Percentiles rank a stretch among this genome's conserved stretches.
These are phyloP conservation scores for Aspergillus panamensis DNA, from an alignment of 495 filamentous ascomycete species.

Conservation along the genomic window DNA sequence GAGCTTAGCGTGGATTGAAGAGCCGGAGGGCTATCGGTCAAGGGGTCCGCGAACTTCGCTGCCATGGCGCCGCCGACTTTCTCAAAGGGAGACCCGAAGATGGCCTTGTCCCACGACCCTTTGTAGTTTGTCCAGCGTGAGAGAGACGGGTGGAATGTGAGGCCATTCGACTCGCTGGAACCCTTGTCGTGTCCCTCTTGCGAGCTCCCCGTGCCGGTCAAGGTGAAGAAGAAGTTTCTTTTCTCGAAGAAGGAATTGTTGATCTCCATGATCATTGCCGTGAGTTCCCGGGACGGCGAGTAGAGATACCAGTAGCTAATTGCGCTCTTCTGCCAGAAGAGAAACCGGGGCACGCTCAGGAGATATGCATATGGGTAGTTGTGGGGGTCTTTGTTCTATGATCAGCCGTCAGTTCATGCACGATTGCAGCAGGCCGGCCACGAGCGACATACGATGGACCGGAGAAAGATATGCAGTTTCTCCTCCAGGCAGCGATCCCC, in stretches of 20 bases:
- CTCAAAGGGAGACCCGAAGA: conserved; percentile 23
- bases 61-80: conserved; percentile 15
- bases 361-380: not conserved
- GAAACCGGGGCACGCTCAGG: not conserved
- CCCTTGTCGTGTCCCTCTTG: too few species aligned
- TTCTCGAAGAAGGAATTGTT: conserved; percentile 4
- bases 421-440: too few species aligned
- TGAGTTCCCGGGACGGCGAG: not conserved
- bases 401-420: not conserved
- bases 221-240: not conserved
- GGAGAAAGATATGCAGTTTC: not conserved
- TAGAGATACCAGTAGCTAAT: not conserved
- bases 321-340: not conserved
- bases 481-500: not conserved
- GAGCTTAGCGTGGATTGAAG: conserved; percentile 12
- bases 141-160: not conserved
- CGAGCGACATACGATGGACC: not conserved
- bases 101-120: conserved; percentile 13
- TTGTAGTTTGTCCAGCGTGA: conserved; percentile 16
- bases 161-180: too few species aligned
- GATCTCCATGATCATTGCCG: not conserved
- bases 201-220: not conserved
- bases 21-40: not conserved
- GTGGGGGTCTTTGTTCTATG: not conserved
- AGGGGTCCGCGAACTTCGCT: not conserved